Conservation (phyloP, 768 basidiomycete species). For the Pisolithus tinctorius region DNA sequence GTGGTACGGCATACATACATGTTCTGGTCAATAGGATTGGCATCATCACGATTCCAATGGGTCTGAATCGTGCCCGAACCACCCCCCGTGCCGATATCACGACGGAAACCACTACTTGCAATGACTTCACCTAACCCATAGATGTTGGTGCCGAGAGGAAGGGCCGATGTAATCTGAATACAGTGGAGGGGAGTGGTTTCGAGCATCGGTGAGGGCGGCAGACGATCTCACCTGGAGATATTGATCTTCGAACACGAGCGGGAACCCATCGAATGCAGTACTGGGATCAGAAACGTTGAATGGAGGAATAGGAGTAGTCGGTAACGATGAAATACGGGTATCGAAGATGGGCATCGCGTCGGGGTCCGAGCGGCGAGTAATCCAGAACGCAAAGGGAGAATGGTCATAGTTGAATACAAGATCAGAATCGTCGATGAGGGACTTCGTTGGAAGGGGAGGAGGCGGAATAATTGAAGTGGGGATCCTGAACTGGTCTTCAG, state of each 20-base stretch:
- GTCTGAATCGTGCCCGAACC: constrained; percentile 55
- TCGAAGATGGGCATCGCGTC: constrained; percentile 52
- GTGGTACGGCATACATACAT: constrained; percentile 34
- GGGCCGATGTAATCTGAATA: constrained; percentile 50
- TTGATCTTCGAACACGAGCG: constrained; percentile 73
- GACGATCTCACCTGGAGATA: constrained; percentile 53
- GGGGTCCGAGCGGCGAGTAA: constrained; percentile 53
- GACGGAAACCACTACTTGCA: constrained; percentile 60
- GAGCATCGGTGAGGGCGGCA: not conserved
- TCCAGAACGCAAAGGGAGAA: constrained; percentile 69
- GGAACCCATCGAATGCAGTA: constrained; percentile 56
- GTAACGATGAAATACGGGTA: constrained; percentile 52
- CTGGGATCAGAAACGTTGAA: constrained; percentile 33
- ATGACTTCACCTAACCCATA: constrained; percentile 76
- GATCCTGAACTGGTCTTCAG: constrained; percentile 57
- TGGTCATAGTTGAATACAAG: constrained; percentile 61
- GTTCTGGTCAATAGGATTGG: constrained; percentile 62
- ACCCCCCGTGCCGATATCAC: constrained; percentile 47
- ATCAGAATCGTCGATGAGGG: constrained; percentile 42
- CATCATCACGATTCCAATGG: constrained; percentile 59
- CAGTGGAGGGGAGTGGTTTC: too few relatives aligned
- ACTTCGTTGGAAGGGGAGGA: constrained; percentile 29
- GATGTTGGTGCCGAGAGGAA: constrained; percentile 63
- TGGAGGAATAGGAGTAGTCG: constrained; percentile 45
- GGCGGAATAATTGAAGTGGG: constrained; percentile 46